These are phyloP conservation scores for Aspergillus sp. DNA, from an alignment of 2,329 filamentous ascomycete genomes.

Conservation along the genomic window DNA sequence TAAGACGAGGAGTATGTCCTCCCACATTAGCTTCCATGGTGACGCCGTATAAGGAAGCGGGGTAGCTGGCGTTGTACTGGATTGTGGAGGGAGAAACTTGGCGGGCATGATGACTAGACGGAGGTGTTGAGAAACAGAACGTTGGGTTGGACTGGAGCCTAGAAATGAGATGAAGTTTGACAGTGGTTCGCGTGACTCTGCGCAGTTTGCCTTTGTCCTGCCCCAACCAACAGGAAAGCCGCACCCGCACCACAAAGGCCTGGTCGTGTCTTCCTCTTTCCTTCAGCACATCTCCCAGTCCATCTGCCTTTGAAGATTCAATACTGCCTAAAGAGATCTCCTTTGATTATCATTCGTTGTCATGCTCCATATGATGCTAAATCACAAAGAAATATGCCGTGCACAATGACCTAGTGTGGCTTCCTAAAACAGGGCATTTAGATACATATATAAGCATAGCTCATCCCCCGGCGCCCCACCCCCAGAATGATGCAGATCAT, in stretches of 20 bases:
- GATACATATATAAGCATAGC: not conserved
- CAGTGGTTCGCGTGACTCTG: constrained; percentile 8
- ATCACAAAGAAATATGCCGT: not conserved
- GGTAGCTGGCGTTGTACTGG: constrained; percentile 13
- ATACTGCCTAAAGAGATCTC: not conserved
- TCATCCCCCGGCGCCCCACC: not conserved
- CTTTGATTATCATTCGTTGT: not conserved
- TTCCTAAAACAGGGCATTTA: not conserved
- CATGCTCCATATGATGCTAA: not conserved
- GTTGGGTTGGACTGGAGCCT: not conserved
- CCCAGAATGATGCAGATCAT: not conserved
- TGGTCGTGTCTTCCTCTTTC: not conserved
- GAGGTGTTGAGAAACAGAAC: not conserved
- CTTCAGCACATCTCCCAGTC: not conserved
- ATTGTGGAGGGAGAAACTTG: constrained; percentile 17
- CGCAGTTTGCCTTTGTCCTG: not conserved
- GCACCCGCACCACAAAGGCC: not conserved
- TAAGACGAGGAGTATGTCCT: constrained; percentile 47
- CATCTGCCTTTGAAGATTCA: not conserved
- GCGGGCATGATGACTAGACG: constrained; percentile 7
- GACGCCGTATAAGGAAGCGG: constrained; percentile 45
- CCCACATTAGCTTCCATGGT: constrained; percentile 43
- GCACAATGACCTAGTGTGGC: not conserved
- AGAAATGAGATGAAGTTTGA: not conserved
- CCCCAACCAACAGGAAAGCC: not conserved